Percentiles rank a stretch among this genome's conserved stretches.
Conservation (phyloP, 2,329 filamentous ascomycete species). For the Hypoxylon sp. region DNA sequence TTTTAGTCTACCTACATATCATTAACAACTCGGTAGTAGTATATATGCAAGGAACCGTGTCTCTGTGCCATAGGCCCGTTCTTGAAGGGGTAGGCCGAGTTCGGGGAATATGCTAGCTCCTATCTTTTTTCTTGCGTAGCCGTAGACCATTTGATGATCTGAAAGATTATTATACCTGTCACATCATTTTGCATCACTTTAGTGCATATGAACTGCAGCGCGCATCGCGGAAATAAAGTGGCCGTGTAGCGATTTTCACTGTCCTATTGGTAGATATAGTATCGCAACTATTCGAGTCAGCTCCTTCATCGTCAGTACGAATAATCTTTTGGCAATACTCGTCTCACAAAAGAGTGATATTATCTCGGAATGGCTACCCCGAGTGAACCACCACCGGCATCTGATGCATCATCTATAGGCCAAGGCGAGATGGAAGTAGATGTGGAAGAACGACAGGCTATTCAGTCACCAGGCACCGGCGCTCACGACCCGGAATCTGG, state of each 20-base stretch:
- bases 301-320: too few relatives aligned
- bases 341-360: not conserved
- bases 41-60: conserved; percentile 36
- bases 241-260: not conserved
- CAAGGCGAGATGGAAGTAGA: not conserved
- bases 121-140: not conserved
- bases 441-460: not conserved
- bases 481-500: conserved; percentile 16
- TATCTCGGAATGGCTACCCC: conserved; percentile 1
- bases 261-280: not conserved
- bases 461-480: not conserved
- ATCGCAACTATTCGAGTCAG: not conserved
- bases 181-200: not conserved
- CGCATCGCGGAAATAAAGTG: not conserved
- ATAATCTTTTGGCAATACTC: not conserved
- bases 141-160: not conserved
- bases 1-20: conserved; percentile 42
- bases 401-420: not conserved
- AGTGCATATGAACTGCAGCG: not conserved
- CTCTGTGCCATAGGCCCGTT: conserved; percentile 27
- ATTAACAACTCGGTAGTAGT: conserved; percentile 30
- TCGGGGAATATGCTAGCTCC: conserved; percentile 18
- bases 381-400: not conserved
- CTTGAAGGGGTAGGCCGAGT: conserved; percentile 27
- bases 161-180: not conserved